Evolutionary conservation across 352 stramenopile genomes (phyloP), one percentile per base, ranked within the genome.

Genomic region (Pythium rishiriense): DNA sequence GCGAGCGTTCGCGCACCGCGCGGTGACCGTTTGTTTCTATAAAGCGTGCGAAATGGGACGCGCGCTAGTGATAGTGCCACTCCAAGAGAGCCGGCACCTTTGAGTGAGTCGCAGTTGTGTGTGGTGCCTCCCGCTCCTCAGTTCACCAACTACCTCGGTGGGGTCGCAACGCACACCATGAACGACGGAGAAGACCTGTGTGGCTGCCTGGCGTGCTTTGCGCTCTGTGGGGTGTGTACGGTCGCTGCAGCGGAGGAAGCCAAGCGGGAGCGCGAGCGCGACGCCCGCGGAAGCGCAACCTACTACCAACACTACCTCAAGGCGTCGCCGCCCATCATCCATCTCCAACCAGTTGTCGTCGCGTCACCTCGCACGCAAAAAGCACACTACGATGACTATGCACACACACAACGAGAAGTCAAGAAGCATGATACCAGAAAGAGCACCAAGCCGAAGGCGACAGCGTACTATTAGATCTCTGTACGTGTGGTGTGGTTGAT

Each of bases 181-280:
- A 91, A 82, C 72, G 82, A 91, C 41, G 70, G 77, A 7, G 85
- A 91, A 69, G 82, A 93, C 55, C 64, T 90, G 47, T 93, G 83
- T 70, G 82, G 85, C 1, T 91, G 85, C 42, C 69, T 93, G 21
- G 78, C 72, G n/a, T 93, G 85, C 45, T 73, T 78, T 0, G 81
- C 78, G 35, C 77, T 93, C 33, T 93, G 85, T 17, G 82, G 82
- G 21, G 80, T 93, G 1, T 91, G 85, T 64, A 91, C 78, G 50
- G 85, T 91, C 4, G 85, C 83, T 7, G 85, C 85, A 17, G 85
- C 83, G 0, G 85, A 93, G 63, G 82, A 93, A 69, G 85, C 90
- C 65, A 91, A 93, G 73, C 74, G 81, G 4, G 85, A 93, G 60
- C 82, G 85, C 8, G 85, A 91, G 62, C 79, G 80, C 33, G 73